These are phyloP conservation scores for Xanthoconium stramineum DNA, from an alignment of 768 basidiomycete species.

Conservation along the genomic window DNA sequence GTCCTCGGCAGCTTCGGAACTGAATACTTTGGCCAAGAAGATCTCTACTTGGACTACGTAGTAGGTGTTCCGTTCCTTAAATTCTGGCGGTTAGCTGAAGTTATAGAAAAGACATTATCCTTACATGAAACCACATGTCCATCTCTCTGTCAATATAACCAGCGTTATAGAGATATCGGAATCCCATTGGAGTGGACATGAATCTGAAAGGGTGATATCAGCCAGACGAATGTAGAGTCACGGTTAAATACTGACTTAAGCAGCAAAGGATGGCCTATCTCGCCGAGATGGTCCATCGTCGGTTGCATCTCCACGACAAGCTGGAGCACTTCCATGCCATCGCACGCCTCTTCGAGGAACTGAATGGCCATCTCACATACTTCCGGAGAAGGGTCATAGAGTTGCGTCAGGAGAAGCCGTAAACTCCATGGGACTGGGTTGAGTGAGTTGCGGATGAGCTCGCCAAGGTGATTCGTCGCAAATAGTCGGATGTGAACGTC, in stretches of 20 bases:
- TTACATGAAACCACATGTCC: constrained; percentile 93
- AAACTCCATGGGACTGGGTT: constrained; percentile 84
- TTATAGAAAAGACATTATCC: constrained; percentile 21
- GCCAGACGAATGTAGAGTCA: background rate
- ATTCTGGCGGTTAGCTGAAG: constrained; percentile 6
- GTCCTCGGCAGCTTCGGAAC: constrained; percentile 48
- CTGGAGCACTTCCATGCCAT: constrained; percentile 77
- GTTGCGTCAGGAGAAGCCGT: constrained; percentile 86
- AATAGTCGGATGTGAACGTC: constrained; percentile 87
- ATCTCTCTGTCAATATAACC: constrained; percentile 94
- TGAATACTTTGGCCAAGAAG: constrained; percentile 79
- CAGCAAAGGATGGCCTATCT: constrained; percentile 83
- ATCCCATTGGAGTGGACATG: constrained; percentile 91
- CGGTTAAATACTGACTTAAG: constrained; percentile 59
- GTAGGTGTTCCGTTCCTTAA: constrained; percentile 85
- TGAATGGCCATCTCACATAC: constrained; percentile 89
- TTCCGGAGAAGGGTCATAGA: constrained; percentile 89
- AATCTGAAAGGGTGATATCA: constrained; percentile 64
- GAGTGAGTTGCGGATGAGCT: constrained; percentile 62
- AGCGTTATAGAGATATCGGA: constrained; percentile 86
- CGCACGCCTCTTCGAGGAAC: constrained; percentile 87
- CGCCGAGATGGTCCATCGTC: constrained; percentile 91
- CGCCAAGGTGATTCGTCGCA: constrained; percentile 84
- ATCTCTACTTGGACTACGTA: constrained; percentile 96
- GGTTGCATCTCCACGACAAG: constrained; percentile 94